phyloP scores from a whole-genome alignment of 148 eudicot genomes.

The Persicaria tinctoria region DNA sequence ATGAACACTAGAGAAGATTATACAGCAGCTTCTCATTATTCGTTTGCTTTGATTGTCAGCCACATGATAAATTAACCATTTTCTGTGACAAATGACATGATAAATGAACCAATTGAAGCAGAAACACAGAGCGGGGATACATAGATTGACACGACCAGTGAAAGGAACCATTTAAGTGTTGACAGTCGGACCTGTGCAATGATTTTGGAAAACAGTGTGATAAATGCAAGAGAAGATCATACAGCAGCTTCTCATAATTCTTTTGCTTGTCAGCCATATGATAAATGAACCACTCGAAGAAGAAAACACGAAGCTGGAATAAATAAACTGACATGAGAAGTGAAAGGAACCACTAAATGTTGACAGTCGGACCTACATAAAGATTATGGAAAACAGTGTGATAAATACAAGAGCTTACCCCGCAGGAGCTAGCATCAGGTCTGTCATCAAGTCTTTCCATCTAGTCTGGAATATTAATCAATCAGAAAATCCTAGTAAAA shows the following conservation, averaged over 20 bases:
- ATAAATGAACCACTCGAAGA: neutral
- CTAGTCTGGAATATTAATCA: conserved; percentile 44
- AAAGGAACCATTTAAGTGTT: no score
- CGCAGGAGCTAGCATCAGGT: conserved; percentile 86
- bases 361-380: neutral
- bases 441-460: conserved; percentile 95
- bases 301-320: neutral
- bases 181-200: no score
- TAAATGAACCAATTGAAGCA: neutral
- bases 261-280: neutral
- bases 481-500: conserved; percentile 19
- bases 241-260: neutral
- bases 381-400: neutral
- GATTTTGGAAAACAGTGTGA: no score
- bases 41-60: no score
- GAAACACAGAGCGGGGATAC: no score
- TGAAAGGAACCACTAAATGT: neutral
- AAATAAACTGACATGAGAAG: neutral
- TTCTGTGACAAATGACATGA: neutral
- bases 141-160: no score
- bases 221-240: neutral
- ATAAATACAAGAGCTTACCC: conserved; percentile 46
- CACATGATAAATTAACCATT: no score
- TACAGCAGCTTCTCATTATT: no score
- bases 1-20: no score